Conservation (phyloP, 108 stramenopile genomes). For the Conticribra weissflogii region DNA sequence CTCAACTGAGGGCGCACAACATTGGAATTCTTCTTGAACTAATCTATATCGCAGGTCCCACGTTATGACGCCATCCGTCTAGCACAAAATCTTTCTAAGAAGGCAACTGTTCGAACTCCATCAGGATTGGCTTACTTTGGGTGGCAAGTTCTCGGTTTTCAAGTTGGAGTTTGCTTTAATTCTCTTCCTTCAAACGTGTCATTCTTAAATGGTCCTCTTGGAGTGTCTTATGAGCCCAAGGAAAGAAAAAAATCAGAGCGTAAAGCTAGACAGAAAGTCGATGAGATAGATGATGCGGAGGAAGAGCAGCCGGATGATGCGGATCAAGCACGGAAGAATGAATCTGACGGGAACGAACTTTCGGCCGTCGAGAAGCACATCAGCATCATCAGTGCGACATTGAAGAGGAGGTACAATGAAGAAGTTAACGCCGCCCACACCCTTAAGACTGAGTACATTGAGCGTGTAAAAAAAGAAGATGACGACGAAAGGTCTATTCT, state of each 20-base stretch:
- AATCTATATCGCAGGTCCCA: conserved; percentile 56
- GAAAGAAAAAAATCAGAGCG: conserved; percentile 60
- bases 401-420: conserved; percentile 36
- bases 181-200: conserved; percentile 64
- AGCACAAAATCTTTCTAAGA: conserved; percentile 52
- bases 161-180: conserved; percentile 82
- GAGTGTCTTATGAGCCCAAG: conserved; percentile 47
- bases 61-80: conserved; percentile 80
- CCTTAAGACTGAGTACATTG: conserved; percentile 21
- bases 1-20: background rate
- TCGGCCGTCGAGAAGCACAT: conserved; percentile 73
- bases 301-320: conserved; percentile 67
- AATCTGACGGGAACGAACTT: conserved; percentile 64
- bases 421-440: conserved; percentile 17
- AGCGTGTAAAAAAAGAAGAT: conserved; percentile 22
- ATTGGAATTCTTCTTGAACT: conserved; percentile 11
- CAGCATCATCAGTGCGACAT: conserved; percentile 43
- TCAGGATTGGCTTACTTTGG: conserved; percentile 57
- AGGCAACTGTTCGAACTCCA: conserved; percentile 40
- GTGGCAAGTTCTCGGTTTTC: conserved; percentile 68
- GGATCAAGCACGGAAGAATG: conserved; percentile 37
- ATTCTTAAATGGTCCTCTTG: conserved; percentile 78
- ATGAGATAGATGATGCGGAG: conserved; percentile 57
- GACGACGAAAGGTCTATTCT: conserved; percentile 17
- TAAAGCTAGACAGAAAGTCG: conserved; percentile 14